phyloP scores from a whole-genome alignment of 2,329 filamentous ascomycete genomes.

The Aciculosporium take region DNA sequence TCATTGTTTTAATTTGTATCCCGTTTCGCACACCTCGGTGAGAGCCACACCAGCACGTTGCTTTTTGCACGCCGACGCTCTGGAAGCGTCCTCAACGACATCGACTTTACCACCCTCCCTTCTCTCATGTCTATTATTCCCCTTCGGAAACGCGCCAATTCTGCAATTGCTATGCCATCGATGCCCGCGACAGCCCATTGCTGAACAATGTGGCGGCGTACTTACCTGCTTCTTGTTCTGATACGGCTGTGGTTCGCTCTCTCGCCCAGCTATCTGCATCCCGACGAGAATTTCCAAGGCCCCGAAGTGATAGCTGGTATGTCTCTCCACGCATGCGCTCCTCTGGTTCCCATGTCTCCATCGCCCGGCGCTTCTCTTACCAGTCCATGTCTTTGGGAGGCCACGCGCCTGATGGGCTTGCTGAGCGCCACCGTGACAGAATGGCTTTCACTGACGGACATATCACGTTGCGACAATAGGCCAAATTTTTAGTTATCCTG shows the following conservation, averaged over 20 bases:
- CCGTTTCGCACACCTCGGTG: not conserved
- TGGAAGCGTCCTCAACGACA: conserved; percentile 4
- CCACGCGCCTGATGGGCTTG: not conserved
- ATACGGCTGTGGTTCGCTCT: conserved; percentile 89
- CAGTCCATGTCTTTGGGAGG: not conserved
- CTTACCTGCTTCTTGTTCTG: conserved; percentile 71
- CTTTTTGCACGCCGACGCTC: conserved; percentile 4
- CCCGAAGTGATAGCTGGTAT: conserved; percentile 92
- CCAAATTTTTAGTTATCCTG: conserved; percentile 83
- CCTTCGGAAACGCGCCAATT: conserved; percentile 7
- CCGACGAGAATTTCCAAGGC: conserved; percentile 97
- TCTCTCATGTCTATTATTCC: conserved; percentile 10
- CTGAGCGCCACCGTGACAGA: not conserved
- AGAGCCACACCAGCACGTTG: conserved; percentile 1
- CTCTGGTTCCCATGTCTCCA: not conserved
- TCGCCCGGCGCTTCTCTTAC: not conserved
- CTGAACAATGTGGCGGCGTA: conserved; percentile 70
- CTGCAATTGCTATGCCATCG: conserved; percentile 15
- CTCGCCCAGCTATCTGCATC: conserved; percentile 90
- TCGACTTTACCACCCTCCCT: conserved; percentile 1
- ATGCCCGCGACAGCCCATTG: conserved; percentile 5
- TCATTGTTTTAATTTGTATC: not conserved
- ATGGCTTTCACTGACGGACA: not conserved
- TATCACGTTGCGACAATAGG: conserved; percentile 35
- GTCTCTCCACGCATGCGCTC: conserved; percentile 16